Percentiles rank a stretch among this genome's conserved stretches.
phyloP scores from a whole-genome alignment of 2,329 filamentous ascomycete species.

The Colletotrichum limetticola region DNA sequence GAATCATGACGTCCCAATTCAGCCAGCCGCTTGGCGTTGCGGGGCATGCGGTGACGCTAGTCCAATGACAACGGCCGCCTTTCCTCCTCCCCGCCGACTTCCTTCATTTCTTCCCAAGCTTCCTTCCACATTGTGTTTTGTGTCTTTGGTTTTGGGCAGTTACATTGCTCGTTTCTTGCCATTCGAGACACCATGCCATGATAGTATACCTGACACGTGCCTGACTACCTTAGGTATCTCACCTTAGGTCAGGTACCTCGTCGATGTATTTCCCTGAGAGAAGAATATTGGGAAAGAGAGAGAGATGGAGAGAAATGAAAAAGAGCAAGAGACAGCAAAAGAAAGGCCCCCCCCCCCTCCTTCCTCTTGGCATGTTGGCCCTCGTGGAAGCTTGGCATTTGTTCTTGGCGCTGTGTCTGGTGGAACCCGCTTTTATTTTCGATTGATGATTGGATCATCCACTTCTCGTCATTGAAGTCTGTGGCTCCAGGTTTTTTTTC shows the following conservation, averaged over 20 bases:
- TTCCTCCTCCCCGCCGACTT: neutral
- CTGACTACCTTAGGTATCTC: too few relatives aligned
- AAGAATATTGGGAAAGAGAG: neutral
- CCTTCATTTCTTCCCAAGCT: neutral
- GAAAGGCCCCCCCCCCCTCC: neutral
- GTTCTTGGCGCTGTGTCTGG: neutral
- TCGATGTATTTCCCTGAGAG: too few relatives aligned
- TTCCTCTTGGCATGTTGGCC: neutral
- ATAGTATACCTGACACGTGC: neutral
- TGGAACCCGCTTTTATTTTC: neutral
- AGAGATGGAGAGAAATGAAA: too few relatives aligned
- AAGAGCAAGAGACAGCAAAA: too few relatives aligned
- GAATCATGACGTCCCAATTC: constrained; percentile 30
- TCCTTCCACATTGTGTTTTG: neutral
- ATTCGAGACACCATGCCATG: neutral
- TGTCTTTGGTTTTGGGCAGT: neutral
- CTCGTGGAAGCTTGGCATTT: neutral
- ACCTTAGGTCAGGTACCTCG: too few relatives aligned
- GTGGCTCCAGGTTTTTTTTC: neutral
- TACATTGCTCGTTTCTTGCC: neutral
- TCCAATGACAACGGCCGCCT: constrained; percentile 12
- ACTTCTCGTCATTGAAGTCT: neutral
- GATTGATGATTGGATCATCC: neutral
- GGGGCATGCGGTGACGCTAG: neutral
- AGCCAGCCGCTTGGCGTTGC: constrained; percentile 26